Percentiles rank a stretch among this genome's conserved stretches.
Evolutionary conservation across 768 basidiomycete genomes (phyloP).

Genomic region (Russula sp.): DNA sequence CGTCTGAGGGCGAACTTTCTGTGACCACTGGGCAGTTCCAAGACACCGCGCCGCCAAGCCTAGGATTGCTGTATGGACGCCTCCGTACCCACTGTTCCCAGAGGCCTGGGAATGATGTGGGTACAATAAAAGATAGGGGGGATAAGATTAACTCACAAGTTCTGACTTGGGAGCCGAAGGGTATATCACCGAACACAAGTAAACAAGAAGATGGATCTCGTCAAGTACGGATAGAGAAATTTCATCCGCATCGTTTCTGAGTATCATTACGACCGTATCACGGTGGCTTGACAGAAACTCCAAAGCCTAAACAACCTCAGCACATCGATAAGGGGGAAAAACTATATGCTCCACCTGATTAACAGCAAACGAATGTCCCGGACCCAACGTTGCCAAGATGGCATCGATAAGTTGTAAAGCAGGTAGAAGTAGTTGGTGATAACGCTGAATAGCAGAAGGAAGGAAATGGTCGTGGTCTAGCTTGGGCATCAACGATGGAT

Average conservation of each 20-base stretch:
- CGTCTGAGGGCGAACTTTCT: slow-evolving; percentile 53
- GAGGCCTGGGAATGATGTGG: slow-evolving; percentile 35
- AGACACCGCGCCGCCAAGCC: slow-evolving; percentile 68
- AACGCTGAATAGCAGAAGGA: slow-evolving; percentile 79
- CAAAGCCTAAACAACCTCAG: slow-evolving; percentile 45
- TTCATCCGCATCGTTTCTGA: slow-evolving; percentile 66
- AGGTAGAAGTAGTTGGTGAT: slow-evolving; percentile 87
- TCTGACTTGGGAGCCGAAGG: slow-evolving; percentile 72
- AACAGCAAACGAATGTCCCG: slow-evolving; percentile 56
- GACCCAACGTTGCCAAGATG: slow-evolving; percentile 71
- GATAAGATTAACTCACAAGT: slow-evolving; percentile 46
- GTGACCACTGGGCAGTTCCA: slow-evolving; percentile 51
- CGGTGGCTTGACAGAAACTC: slow-evolving; percentile 80
- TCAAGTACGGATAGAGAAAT: slow-evolving; percentile 63
- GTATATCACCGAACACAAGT: slow-evolving; percentile 61
- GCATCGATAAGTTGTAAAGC: slow-evolving; percentile 76
- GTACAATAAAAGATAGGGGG: slow-evolving; percentile 3
- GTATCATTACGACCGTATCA: slow-evolving; percentile 74
- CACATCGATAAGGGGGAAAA: background rate
- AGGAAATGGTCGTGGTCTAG: slow-evolving; percentile 82
- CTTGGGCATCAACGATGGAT: slow-evolving; percentile 1
- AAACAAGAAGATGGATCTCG: slow-evolving; percentile 74
- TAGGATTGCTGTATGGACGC: slow-evolving; percentile 75
- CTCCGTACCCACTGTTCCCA: slow-evolving; percentile 77
- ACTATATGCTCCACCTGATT: slow-evolving; percentile 49